phyloP scores from a whole-genome alignment of 345 rosid genomes.

The Syzygium aqueum region DNA sequence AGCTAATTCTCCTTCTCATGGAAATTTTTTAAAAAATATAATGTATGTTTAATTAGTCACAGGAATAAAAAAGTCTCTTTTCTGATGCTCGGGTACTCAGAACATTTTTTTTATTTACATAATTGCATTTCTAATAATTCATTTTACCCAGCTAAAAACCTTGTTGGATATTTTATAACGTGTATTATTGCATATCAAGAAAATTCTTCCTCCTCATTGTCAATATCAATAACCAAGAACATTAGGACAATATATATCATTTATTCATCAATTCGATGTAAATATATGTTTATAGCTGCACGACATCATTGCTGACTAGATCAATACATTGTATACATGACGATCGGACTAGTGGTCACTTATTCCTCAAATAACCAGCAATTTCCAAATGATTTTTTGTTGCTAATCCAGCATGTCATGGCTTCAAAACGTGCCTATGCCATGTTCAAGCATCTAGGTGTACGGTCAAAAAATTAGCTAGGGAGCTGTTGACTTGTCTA shows the following conservation, averaged over 20 bases:
- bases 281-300: not conserved
- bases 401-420: not conserved
- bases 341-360: not conserved
- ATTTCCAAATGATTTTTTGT: not conserved
- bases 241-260: not conserved
- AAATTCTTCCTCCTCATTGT: not conserved
- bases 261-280: not conserved
- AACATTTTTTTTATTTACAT: not conserved
- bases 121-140: not conserved
- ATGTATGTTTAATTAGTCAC: not conserved
- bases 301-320: not conserved
- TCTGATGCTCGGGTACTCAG: not conserved
- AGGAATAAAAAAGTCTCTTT: not conserved
- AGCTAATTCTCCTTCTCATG: not conserved
- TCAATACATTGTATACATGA: not conserved
- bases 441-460: not conserved
- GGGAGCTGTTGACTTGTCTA: not conserved
- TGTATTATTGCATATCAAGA: not conserved
- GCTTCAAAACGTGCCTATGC: not conserved
- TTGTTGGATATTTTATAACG: not conserved
- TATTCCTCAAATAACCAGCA: not conserved
- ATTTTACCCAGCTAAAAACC: not conserved
- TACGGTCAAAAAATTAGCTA: not conserved
- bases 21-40: not conserved
- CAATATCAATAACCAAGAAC: not conserved